These are phyloP conservation scores for Pichia pseudocactophila DNA, from an alignment of 805 yeast genomes.

Conservation along the genomic window DNA sequence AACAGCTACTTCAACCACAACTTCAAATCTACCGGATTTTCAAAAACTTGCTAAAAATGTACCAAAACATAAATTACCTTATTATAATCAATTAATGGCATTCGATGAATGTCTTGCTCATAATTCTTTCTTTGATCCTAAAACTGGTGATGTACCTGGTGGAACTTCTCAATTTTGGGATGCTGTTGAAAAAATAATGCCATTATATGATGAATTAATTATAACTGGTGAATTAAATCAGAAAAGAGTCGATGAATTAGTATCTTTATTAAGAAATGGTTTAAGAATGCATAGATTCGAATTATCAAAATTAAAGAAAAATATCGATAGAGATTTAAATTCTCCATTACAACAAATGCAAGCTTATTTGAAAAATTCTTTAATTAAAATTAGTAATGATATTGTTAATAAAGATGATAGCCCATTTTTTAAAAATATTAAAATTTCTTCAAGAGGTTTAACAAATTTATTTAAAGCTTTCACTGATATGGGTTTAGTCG, in stretches of 20 bases:
- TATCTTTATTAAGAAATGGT: slow-evolving; percentile 46
- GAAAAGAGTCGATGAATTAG: slow-evolving; percentile 35
- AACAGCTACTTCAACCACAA: no score
- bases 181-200: slow-evolving; percentile 40
- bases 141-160: slow-evolving; percentile 28
- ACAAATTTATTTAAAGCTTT: slow-evolving; percentile 48
- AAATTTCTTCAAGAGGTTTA: slow-evolving; percentile 42
- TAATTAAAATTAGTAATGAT: slow-evolving; percentile 41
- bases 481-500: slow-evolving; percentile 47
- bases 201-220: slow-evolving; percentile 37
- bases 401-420: slow-evolving; percentile 9
- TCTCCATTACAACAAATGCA: slow-evolving; percentile 43
- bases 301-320: slow-evolving; percentile 42
- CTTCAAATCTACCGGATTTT: slow-evolving; percentile 9
- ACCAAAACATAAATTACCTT: slow-evolving; percentile 34
- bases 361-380: slow-evolving; percentile 33
- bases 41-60: slow-evolving; percentile 12
- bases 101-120: slow-evolving; percentile 40
- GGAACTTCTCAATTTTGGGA: slow-evolving; percentile 40
- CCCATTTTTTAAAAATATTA: slow-evolving; percentile 21
- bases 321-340: slow-evolving; percentile 46
- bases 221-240: slow-evolving; percentile 39
- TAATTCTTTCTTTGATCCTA: slow-evolving; percentile 26
- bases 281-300: slow-evolving; percentile 46
- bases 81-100: slow-evolving; percentile 40